A percentile compares a stretch with the other conserved stretches of the same genome.
These are phyloP conservation scores for Blastobotrys proliferans DNA, from an alignment of 1,139 yeast species.

Conservation along the genomic window DNA sequence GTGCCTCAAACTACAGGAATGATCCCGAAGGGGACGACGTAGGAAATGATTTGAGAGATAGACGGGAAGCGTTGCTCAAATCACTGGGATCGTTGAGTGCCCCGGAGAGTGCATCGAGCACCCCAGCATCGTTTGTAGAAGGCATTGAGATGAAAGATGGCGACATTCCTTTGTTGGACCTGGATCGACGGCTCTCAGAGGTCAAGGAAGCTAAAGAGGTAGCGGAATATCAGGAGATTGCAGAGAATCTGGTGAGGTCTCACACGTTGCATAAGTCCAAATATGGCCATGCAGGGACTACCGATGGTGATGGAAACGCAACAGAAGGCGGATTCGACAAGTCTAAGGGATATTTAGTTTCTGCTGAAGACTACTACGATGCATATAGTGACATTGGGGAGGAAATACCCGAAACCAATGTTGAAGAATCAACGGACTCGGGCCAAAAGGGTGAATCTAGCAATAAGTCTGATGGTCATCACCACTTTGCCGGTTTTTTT, in stretches of 20 bases:
- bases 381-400: neutral
- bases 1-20: slow-evolving; percentile 19
- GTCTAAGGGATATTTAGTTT: slow-evolving; percentile 9
- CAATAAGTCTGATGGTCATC: neutral
- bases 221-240: slow-evolving; percentile 23
- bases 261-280: slow-evolving; percentile 18
- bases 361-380: slow-evolving; percentile 5
- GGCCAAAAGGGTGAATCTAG: neutral
- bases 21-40: slow-evolving; percentile 8
- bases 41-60: slow-evolving; percentile 12
- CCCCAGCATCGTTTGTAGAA: neutral
- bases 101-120: slow-evolving; percentile 4
- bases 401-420: neutral
- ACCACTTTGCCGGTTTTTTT: neutral
- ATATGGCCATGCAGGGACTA: neutral
- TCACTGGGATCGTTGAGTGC: slow-evolving; percentile 6
- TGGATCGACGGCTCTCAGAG: slow-evolving; percentile 24
- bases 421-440: neutral
- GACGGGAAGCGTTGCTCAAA: slow-evolving; percentile 13
- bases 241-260: slow-evolving; percentile 26
- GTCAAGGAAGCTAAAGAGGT: slow-evolving; percentile 16
- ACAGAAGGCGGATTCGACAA: slow-evolving; percentile 1
- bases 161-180: slow-evolving; percentile 27
- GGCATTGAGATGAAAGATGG: slow-evolving; percentile 2
- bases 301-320: neutral